These are phyloP conservation scores for Phytophthora uliginosa DNA, from an alignment of 352 stramenopile species.

Conservation along the genomic window DNA sequence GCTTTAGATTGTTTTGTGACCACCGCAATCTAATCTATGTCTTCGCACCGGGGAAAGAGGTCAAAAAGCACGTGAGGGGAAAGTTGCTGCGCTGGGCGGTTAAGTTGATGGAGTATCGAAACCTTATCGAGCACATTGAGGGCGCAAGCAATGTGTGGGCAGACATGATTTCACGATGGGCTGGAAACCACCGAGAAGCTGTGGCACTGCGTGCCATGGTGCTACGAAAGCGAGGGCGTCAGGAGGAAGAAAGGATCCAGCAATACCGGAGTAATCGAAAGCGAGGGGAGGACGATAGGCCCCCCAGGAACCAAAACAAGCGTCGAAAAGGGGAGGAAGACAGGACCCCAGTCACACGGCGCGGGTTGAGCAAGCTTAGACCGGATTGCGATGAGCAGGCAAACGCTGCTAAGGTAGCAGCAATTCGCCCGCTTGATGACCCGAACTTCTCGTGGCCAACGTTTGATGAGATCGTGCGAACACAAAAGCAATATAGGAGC, in stretches of 20 bases:
- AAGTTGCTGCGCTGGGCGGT: conserved; percentile 2
- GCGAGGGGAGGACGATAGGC: conserved; percentile 1
- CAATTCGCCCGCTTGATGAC: too few relatives aligned
- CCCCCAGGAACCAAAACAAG: background rate
- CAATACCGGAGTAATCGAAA: too few relatives aligned
- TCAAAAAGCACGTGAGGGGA: conserved; percentile 12
- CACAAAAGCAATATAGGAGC: background rate
- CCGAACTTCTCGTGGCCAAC: background rate
- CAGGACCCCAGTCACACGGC: conserved; percentile 3
- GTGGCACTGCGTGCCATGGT: background rate
- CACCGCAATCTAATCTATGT: conserved; percentile 8
- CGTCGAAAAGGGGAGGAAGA: conserved; percentile 7
- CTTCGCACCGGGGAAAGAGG: conserved; percentile 1
- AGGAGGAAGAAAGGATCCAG: background rate
- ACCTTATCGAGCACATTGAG: conserved; percentile 15
- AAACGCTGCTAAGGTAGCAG: too few relatives aligned
- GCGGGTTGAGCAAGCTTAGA: too few relatives aligned
- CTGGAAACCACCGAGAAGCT: background rate
- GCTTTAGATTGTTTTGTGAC: conserved; percentile 4
- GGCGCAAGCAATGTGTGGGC: conserved; percentile 16
- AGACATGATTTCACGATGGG: conserved; percentile 20
- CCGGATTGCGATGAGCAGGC: too few relatives aligned
- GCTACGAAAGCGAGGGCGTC: background rate
- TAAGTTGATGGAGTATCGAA: conserved; percentile 10
- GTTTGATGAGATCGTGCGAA: background rate